Base-by-base conservation (phyloP, 495 filamentous ascomycete genomes). In the Entonaema liquescens region DNA sequence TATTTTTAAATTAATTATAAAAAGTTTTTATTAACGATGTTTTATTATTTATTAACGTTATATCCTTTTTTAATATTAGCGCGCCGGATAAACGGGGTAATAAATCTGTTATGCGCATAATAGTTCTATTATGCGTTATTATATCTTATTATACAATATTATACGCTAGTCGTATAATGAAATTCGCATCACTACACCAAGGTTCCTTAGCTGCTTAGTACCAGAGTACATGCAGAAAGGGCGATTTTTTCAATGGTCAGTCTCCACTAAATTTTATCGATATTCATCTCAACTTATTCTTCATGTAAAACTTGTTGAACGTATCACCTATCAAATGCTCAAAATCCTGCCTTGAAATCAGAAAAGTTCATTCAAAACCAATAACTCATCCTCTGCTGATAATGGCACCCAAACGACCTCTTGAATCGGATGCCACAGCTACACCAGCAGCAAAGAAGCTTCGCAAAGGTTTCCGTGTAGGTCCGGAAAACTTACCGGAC, bases 401-500 rank as follows among this genome's bases (percentile, higher is more conserved):
- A 17, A 94, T 94, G 92, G 82, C 86, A 19, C 76, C 86, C 36
- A 94, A 92, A 79, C 79, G 90, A 61, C 65, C 87, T 26, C 82
- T 79, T 5, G 90, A 90, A 35, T 61, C 62, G 19, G 84, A 83
- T 55, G 79, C 80, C 40, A 74, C 76, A 29, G 35, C 68, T 21
- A 61, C 69, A 54, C 78, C 79, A 65, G 78, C 74, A 12, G 70
- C 75, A 29, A 86, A 83, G 81, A 88, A 82, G 71, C 77, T 73
- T 68, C 83, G 75, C 58, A 84, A 82, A 35, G 84, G 84, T 53
- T 88, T 88, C 83, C 88, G 87, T 15, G 90, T 98, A 50, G 95
- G 95, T 2, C 95, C 95, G 52, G 93, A 90, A 49, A 97, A 98
- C 77, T 85, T 99, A 17, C 95, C 95, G 25, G 95, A 98, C 79